These are phyloP conservation scores for Cryptosporidium andersoni DNA, from an alignment of 169 alveolate species.

Conservation along the genomic window DNA sequence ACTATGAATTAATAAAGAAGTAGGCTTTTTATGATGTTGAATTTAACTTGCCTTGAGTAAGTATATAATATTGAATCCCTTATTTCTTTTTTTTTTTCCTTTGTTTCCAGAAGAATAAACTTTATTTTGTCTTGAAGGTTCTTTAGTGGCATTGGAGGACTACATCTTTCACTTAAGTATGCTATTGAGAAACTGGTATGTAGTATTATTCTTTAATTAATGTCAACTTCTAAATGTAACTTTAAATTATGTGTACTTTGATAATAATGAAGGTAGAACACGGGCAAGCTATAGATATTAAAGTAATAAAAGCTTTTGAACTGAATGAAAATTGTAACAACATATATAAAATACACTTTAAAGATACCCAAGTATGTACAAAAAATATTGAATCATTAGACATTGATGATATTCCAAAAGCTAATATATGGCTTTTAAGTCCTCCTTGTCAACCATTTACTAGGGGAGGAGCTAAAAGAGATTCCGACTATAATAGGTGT, in stretches of 20 bases:
- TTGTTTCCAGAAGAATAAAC: not conserved
- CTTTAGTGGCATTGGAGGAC: conserved; percentile 80
- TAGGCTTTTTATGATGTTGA: too few species aligned
- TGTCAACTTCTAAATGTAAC: too few species aligned
- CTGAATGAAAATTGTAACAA: conserved; percentile 72
- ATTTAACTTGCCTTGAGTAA: not conserved
- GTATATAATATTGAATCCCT: not conserved
- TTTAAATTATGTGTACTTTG: too few species aligned
- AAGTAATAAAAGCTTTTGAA: conserved; percentile 65
- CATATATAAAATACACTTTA: conserved; percentile 72
- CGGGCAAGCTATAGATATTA: not conserved
- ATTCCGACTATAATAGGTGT: conserved; percentile 69
- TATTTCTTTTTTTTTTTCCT: not conserved
- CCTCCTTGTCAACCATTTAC: conserved; percentile 89
- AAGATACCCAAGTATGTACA: conserved; percentile 16
- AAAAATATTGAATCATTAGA: conserved; percentile 24
- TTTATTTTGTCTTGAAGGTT: conserved; percentile 12
- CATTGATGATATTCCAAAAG: conserved; percentile 56
- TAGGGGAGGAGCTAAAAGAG: conserved; percentile 76
- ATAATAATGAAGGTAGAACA: too few species aligned
- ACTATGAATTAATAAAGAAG: too few species aligned
- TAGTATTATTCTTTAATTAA: not conserved
- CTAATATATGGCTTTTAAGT: conserved; percentile 81
- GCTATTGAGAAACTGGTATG: conserved; percentile 50
- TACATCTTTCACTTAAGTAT: conserved; percentile 71